These are phyloP conservation scores for Colletotrichum melonis DNA, from an alignment of 2,329 filamentous ascomycete genomes.

Conservation along the genomic window DNA sequence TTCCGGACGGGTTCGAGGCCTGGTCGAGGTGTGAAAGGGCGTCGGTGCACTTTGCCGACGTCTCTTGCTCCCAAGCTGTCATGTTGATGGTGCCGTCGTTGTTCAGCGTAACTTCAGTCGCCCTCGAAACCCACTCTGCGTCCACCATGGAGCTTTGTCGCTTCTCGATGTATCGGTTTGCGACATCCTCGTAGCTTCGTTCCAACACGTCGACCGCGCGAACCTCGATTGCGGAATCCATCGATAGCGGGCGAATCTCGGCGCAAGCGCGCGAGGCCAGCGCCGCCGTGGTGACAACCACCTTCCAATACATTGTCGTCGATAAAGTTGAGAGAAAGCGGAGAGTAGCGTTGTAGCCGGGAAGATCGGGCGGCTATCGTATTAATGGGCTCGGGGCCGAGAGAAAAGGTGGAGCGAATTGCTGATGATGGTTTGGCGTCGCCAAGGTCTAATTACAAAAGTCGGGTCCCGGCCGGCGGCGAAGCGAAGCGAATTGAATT, in stretches of 20 bases:
- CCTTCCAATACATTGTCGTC: conserved; percentile 35
- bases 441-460: conserved; percentile 35
- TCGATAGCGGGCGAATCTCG: conserved; percentile 30
- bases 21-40: conserved; percentile 66
- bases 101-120: conserved; percentile 46
- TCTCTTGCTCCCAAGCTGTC: conserved; percentile 66
- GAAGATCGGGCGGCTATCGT: conserved; percentile 9
- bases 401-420: conserved; percentile 26
- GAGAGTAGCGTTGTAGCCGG: not conserved
- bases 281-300: conserved; percentile 29
- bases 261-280: conserved; percentile 33
- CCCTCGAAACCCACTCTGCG: conserved; percentile 27
- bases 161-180: conserved; percentile 38
- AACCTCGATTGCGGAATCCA: conserved; percentile 45
- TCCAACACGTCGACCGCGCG: conserved; percentile 37
- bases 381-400: conserved; percentile 30
- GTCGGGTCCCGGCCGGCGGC: conserved; percentile 38
- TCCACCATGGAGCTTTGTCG: conserved; percentile 30
- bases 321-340: conserved; percentile 1
- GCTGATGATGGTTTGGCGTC: conserved; percentile 22
- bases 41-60: conserved; percentile 66
- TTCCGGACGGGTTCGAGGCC: conserved; percentile 79
- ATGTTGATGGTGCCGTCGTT: conserved; percentile 61
- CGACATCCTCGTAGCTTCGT: conserved; percentile 33
- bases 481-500: conserved; percentile 34